Evolutionary conservation across 1,284 basidiomycete species (phyloP).

Genomic region (Ganoderma boninense): DNA sequence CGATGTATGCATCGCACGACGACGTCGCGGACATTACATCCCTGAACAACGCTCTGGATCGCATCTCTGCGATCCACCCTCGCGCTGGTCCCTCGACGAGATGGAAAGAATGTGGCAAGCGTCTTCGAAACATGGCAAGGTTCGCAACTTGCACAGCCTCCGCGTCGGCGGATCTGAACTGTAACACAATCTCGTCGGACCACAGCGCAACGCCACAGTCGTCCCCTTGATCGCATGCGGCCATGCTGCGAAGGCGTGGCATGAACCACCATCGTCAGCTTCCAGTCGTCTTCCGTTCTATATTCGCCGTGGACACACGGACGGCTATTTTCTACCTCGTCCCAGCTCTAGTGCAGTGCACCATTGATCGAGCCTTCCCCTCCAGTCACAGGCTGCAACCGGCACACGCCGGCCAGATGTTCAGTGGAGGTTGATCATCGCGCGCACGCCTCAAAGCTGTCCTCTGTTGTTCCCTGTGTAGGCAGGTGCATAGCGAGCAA

Average conservation of each 20-base stretch:
- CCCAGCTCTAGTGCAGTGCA: not conserved
- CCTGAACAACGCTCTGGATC: not conserved
- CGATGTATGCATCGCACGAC: not conserved
- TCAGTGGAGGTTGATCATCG: not conserved
- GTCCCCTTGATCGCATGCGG: not conserved
- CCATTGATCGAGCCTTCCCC: not conserved
- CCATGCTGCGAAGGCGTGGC: not conserved
- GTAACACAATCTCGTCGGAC: not conserved
- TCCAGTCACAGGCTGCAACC: not conserved
- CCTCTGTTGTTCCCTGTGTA: not conserved
- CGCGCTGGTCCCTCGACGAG: not conserved
- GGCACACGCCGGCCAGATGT: not conserved
- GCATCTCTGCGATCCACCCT: not conserved
- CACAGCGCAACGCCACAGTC: not conserved
- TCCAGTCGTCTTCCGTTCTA: not conserved
- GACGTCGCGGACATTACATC: not conserved
- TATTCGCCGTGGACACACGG: not conserved
- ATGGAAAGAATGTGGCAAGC: not conserved
- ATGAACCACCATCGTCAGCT: not conserved
- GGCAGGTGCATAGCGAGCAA: constrained; percentile 1
- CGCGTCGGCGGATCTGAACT: not conserved
- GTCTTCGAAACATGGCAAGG: not conserved
- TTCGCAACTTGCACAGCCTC: not conserved
- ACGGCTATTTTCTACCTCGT: not conserved
- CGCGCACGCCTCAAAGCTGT: not conserved